Percentiles rank a stretch among this genome's conserved stretches.
phyloP scores from a whole-genome alignment of 2,329 filamentous ascomycete genomes.

The Neopestalotiopsis clavispora region DNA sequence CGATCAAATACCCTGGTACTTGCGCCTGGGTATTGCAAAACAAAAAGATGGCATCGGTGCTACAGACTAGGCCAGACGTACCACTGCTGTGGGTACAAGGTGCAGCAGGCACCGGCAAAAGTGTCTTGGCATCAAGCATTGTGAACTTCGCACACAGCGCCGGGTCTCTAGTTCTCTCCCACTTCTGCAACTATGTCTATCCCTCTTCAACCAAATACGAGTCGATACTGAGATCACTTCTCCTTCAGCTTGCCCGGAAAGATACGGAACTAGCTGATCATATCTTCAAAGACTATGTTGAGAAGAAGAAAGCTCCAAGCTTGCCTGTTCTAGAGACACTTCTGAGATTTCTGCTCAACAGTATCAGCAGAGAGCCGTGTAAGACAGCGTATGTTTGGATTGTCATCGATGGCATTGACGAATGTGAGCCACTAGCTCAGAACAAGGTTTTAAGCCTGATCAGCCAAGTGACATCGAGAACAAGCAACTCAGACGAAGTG shows the following conservation, averaged over 20 bases:
- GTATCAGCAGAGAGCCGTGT: neutral
- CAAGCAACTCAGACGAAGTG: neutral
- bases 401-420: neutral
- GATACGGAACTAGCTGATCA: neutral
- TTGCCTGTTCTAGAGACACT: neutral
- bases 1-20: neutral
- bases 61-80: neutral
- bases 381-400: neutral
- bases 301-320: neutral
- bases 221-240: neutral
- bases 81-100: neutral
- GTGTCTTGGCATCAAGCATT: neutral
- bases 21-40: neutral
- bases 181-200: neutral
- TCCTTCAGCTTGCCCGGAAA: neutral
- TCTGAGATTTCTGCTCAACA: neutral
- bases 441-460: neutral
- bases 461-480: neutral
- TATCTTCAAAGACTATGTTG: neutral
- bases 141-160: neutral
- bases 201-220: neutral
- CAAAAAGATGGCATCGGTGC: neutral
- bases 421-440: neutral
- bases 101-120: neutral
- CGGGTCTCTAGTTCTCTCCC: neutral